phyloP scores from a whole-genome alignment of 2,329 filamentous ascomycete species.

The Fusarium musae region DNA sequence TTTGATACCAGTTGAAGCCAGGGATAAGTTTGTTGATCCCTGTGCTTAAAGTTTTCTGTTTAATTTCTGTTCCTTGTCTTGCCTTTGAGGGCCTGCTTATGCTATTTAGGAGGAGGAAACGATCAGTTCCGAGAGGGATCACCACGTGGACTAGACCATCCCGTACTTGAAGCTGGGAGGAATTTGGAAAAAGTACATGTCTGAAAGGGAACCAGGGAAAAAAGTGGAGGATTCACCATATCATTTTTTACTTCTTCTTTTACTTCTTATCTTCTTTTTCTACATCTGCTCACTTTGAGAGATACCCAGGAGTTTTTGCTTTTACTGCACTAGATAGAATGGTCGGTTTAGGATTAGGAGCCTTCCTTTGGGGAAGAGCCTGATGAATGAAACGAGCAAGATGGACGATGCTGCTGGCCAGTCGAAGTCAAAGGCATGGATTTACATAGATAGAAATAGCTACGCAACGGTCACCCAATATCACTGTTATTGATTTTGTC shows the following conservation, averaged over 20 bases:
- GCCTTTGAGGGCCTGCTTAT: slow-evolving; percentile 4
- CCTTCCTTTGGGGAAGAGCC: slow-evolving; percentile 30
- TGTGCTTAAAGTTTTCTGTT: slow-evolving; percentile 35
- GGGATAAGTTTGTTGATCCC: slow-evolving; percentile 19
- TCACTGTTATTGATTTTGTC: slow-evolving; percentile 22
- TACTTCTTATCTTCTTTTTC: slow-evolving; percentile 21
- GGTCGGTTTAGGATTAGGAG: slow-evolving; percentile 40
- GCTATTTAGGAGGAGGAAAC: slow-evolving; percentile 28
- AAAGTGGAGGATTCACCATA: slow-evolving; percentile 15
- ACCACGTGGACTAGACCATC: slow-evolving; percentile 6
- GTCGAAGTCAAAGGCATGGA: slow-evolving; percentile 39
- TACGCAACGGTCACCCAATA: slow-evolving; percentile 40
- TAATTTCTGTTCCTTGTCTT: slow-evolving; percentile 31
- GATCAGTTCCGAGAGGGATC: background rate
- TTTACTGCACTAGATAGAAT: slow-evolving; percentile 43
- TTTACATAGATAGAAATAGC: slow-evolving; percentile 44
- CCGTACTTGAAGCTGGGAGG: slow-evolving; percentile 8
- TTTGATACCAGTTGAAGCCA: slow-evolving; percentile 42
- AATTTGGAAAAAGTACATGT: slow-evolving; percentile 24
- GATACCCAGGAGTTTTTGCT: slow-evolving; percentile 44
- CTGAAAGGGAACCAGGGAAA: slow-evolving; percentile 6
- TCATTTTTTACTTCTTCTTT: slow-evolving; percentile 5
- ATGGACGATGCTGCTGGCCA: slow-evolving; percentile 46
- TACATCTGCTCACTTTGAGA: slow-evolving; percentile 44
- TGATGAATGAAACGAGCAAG: slow-evolving; percentile 47